Percentiles rank a stretch among this genome's conserved stretches.
These are phyloP conservation scores for Talinum fruticosum DNA, from an alignment of 148 eudicot species.

Conservation along the genomic window DNA sequence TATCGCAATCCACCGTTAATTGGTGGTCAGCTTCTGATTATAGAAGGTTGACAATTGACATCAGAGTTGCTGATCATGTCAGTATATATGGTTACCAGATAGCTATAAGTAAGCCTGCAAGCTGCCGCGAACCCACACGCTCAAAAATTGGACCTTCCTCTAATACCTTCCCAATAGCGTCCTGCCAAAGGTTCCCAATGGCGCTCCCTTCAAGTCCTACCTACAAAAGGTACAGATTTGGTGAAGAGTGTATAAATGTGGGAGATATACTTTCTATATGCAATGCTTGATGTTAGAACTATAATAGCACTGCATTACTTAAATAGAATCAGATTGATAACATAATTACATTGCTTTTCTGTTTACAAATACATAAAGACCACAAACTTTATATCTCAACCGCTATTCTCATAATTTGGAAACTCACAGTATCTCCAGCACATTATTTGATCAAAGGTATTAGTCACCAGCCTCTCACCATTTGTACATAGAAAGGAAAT, in stretches of 20 bases:
- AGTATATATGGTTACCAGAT: slow-evolving; percentile 58
- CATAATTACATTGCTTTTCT: neutral
- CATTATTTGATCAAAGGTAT: neutral
- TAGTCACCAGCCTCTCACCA: neutral
- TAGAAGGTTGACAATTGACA: slow-evolving; percentile 6
- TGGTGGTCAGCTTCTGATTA: slow-evolving; percentile 1
- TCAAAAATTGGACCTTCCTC: slow-evolving; percentile 86
- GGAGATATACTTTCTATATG: neutral
- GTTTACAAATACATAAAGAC: neutral
- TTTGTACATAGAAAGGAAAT: neutral
- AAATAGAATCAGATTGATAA: neutral
- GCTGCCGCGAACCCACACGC: slow-evolving; percentile 96
- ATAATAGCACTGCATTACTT: neutral
- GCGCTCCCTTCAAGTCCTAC: slow-evolving; percentile 99
- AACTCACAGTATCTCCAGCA: neutral
- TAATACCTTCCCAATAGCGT: slow-evolving; percentile 77
- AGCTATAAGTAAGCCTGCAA: slow-evolving; percentile 87
- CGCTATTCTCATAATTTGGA: neutral
- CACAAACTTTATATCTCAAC: neutral
- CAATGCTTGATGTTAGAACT: neutral
- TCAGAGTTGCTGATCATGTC: neutral
- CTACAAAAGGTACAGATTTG: slow-evolving; percentile 43
- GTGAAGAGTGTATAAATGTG: neutral
- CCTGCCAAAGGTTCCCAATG: slow-evolving; percentile 94
- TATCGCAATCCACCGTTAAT: neutral